Evolutionary conservation across 305 asterid species (phyloP).

Genomic region (Fraxinus xanthoxyloides): DNA sequence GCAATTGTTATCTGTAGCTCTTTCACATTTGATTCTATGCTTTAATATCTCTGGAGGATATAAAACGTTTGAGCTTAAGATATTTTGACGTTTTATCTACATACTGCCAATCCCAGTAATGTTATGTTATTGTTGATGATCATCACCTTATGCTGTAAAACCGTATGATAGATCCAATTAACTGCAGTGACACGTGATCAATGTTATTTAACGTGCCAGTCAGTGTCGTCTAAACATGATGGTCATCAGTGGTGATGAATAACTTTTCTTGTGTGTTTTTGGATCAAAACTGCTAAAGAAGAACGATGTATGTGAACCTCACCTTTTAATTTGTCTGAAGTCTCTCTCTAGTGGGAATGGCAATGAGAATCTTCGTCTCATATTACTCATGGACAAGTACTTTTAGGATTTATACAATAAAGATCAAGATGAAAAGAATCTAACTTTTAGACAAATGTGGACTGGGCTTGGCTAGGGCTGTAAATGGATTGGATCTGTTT

Average conservation of each 20-base stretch:
- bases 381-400: too few species aligned
- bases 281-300: background rate
- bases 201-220: too few species aligned
- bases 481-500: too few species aligned
- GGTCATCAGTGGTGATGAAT: too few species aligned
- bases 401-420: too few species aligned
- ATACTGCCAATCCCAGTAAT: background rate
- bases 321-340: background rate
- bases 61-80: background rate
- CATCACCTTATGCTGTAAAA: background rate
- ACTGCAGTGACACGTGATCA: too few species aligned
- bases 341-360: background rate
- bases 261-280: background rate
- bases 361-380: background rate
- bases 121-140: background rate
- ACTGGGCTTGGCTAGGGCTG: background rate
- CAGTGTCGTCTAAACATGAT: too few species aligned
- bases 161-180: too few species aligned
- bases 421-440: background rate
- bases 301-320: background rate
- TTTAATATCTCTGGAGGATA: background rate
- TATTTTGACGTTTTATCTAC: background rate
- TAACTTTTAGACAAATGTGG: background rate
- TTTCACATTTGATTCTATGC: background rate
- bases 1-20: constrained; percentile 3